A percentile compares a stretch with the other conserved stretches of the same genome.
phyloP scores from a whole-genome alignment of 2,329 filamentous ascomycete genomes.

The Helotiales sp. region DNA sequence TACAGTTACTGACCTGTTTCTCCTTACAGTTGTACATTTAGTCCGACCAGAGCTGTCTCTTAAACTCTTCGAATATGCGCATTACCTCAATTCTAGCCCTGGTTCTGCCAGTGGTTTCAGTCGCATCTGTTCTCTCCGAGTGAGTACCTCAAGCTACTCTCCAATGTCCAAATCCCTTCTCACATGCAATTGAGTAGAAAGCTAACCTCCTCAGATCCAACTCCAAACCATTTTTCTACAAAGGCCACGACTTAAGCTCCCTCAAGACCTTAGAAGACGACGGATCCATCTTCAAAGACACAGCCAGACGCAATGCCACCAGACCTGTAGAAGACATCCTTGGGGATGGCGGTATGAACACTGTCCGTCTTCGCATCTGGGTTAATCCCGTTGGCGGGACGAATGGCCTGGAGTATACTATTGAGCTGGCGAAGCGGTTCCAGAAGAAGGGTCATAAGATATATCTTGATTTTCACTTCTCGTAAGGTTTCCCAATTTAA shows the following conservation, averaged over 20 bases:
- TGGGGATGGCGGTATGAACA: constrained; percentile 66
- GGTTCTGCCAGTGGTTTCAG: not conserved
- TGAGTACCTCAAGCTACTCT: not conserved
- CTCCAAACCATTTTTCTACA: constrained; percentile 40
- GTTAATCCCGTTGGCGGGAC: constrained; percentile 67
- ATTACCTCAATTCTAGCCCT: not conserved
- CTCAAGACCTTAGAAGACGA: constrained; percentile 45
- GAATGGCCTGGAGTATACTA: constrained; percentile 72
- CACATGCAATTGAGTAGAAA: not conserved
- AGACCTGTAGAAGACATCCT: constrained; percentile 66
- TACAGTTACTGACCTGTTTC: not conserved
- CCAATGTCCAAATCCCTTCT: not conserved
- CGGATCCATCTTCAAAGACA: constrained; percentile 47
- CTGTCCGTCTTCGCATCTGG: constrained; percentile 72
- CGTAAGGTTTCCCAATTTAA: constrained; percentile 27
- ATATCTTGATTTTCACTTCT: constrained; percentile 67
- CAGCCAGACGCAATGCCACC: constrained; percentile 43
- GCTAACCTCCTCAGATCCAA: not conserved
- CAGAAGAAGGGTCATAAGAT: constrained; percentile 62
- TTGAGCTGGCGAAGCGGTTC: constrained; percentile 67
- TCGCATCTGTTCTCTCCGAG: constrained; percentile 1
- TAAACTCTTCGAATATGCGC: not conserved
- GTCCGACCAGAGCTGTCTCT: not conserved
- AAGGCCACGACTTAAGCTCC: constrained; percentile 48
- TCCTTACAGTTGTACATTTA: not conserved